Conservation (phyloP, 495 filamentous ascomycete species). For the Aspergillus carlsbadensis region DNA sequence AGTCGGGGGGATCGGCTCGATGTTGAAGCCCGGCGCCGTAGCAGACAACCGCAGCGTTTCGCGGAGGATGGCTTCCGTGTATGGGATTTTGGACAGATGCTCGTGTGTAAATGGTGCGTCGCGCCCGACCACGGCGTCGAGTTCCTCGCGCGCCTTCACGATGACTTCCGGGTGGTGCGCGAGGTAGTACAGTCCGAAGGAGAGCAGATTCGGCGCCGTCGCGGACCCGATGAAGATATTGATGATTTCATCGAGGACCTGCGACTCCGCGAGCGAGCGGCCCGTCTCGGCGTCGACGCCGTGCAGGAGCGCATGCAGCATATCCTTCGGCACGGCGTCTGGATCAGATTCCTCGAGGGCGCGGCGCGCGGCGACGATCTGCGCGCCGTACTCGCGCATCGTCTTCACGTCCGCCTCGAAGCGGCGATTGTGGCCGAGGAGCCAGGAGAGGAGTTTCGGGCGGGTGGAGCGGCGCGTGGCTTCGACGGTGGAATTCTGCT, state of each 20-base stretch:
- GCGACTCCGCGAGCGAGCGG: constrained; percentile 55
- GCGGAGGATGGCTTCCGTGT: constrained; percentile 64
- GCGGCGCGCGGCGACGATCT: constrained; percentile 58
- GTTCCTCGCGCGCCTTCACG: constrained; percentile 38
- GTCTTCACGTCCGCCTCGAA: constrained; percentile 56
- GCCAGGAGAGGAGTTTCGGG: constrained; percentile 39
- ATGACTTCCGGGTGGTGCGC: constrained; percentile 36
- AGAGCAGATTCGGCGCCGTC: constrained; percentile 44
- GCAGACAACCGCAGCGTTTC: constrained; percentile 71
- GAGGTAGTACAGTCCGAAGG: constrained; percentile 47
- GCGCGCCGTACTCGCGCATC: constrained; percentile 55
- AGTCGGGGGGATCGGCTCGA: constrained; percentile 44
- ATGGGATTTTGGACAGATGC: constrained; percentile 64
- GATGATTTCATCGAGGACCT: constrained; percentile 67
- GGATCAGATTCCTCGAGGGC: constrained; percentile 38
- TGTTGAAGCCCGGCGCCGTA: constrained; percentile 64
- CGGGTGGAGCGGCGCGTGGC: constrained; percentile 40
- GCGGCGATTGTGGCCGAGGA: constrained; percentile 39
- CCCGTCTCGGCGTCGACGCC: constrained; percentile 67
- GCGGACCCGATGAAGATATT: constrained; percentile 48
- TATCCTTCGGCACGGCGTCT: constrained; percentile 56
- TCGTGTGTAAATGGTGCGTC: constrained; percentile 36
- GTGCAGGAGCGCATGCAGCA: constrained; percentile 68
- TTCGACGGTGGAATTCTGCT: constrained; percentile 43
- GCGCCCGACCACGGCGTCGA: constrained; percentile 37